These are phyloP conservation scores for Laetiporus sulphureus DNA, from an alignment of 1,284 basidiomycete species.

Conservation along the genomic window DNA sequence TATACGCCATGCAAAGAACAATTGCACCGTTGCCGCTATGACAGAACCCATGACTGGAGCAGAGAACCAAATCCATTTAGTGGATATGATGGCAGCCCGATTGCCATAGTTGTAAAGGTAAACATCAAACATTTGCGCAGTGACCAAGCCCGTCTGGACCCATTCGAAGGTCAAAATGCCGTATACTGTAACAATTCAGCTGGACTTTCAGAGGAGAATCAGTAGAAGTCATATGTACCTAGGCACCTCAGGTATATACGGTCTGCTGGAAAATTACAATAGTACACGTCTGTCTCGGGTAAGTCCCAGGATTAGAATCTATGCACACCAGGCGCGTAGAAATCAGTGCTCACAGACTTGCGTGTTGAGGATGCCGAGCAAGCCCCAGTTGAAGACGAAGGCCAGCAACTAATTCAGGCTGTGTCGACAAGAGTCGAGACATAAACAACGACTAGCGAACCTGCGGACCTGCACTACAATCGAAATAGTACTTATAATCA, in stretches of 20 bases:
- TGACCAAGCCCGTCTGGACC: background rate
- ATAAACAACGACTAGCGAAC: too few species aligned
- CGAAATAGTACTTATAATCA: too few species aligned
- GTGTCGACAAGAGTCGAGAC: too few species aligned
- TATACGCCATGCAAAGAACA: background rate
- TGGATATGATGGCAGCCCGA: background rate
- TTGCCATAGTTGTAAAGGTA: background rate
- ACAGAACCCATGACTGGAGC: background rate
- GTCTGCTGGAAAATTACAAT: background rate
- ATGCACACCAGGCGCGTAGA: too few species aligned
- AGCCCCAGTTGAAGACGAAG: too few species aligned
- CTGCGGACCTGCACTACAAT: too few species aligned
- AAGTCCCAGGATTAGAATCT: too few species aligned
- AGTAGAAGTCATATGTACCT: background rate
- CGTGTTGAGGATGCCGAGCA: too few species aligned
- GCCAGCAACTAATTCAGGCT: too few species aligned
- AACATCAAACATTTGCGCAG: background rate
- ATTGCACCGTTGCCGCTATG: background rate
- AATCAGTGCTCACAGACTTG: too few species aligned
- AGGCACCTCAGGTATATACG: background rate
- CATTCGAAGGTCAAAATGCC: background rate
- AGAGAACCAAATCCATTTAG: background rate
- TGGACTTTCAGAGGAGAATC: background rate
- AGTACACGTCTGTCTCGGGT: background rate
- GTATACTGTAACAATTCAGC: background rate